Base-by-base conservation (phyloP, 1,284 basidiomycete genomes). In the Malassezia arunalokei region DNA sequence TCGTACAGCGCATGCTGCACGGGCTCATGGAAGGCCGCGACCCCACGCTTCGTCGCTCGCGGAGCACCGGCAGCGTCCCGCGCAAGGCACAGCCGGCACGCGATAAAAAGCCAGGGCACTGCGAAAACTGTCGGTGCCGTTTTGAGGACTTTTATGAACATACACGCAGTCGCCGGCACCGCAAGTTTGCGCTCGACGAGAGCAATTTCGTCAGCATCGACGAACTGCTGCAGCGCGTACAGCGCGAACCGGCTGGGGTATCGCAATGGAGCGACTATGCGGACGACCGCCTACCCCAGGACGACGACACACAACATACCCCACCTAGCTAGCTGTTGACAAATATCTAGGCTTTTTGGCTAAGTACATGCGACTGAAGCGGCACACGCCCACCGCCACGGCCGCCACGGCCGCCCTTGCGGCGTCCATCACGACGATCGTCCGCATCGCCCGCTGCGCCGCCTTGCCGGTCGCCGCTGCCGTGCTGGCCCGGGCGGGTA, bases 141-240 rank as follows among this genome's bases (percentile, higher is more conserved):
- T 99, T 91, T 70, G 83, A 85, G 0, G 85, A 95, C 74, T 92
- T 98, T 65, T 82, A 82, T 57, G 60, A 96, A 87, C 94, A 99
- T 71, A 79, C 87, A 49, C 75, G 76, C 30, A 79, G 82, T 9
- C 80, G 80, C 47, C 85, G 79, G 64, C 94, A 99, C 73, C 82
- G 83, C 54, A 85, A 84, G 60, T 98, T 91, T 73, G 91, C 94
- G 1, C 75, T 75, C 33, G 82, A 90, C 66, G 79, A 83, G 52
- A 77, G 78, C 32, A 88, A 96, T 75, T 98, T 92, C 74, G 73
- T 78, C 29, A 80, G 83, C 54, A 79, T 98, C 30, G 92, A 99
- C 74, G 77, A 76, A 38, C 79, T 94, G 32, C 80, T 98, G 30
- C 75, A 76, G 43, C 81, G 83, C 24, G 82, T 95, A 15, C 79